phyloP scores from a whole-genome alignment of 2,329 filamentous ascomycete genomes.

The Trichoderma guizhouense region DNA sequence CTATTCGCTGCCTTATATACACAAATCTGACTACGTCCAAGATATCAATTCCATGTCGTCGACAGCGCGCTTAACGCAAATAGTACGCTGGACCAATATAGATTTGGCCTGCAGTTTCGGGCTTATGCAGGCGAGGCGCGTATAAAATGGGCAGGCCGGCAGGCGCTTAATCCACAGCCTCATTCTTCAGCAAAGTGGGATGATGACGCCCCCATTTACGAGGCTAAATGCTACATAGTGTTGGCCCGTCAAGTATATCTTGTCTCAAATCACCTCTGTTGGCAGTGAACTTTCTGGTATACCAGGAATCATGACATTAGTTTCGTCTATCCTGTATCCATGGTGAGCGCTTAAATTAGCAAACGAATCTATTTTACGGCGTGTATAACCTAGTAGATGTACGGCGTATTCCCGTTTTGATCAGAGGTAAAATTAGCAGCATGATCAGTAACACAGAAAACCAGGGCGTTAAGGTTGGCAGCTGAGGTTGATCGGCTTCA shows the following conservation, averaged over 20 bases:
- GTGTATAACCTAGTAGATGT: neutral
- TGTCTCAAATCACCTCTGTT: neutral
- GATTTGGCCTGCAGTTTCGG: neutral
- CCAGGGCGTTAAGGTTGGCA: accelerated
- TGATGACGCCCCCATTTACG: neutral
- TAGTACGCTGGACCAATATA: neutral
- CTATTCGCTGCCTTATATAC: neutral
- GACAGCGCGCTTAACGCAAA: neutral
- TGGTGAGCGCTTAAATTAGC: neutral
- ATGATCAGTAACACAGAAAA: neutral
- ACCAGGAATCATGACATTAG: accelerated
- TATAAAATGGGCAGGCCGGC: neutral
- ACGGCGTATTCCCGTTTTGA: accelerated
- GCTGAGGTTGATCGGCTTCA: neutral
- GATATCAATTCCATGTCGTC: neutral
- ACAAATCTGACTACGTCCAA: neutral
- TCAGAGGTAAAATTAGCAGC: neutral
- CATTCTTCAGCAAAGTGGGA: neutral
- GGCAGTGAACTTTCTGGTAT: neutral
- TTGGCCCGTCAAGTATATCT: neutral
- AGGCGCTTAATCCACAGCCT: neutral
- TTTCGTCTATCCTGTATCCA: neutral
- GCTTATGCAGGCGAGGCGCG: neutral
- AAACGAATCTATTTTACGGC: neutral
- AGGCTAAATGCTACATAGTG: neutral